These are phyloP conservation scores for Populus euphratica DNA, from an alignment of 345 rosid species.

Conservation along the genomic window DNA sequence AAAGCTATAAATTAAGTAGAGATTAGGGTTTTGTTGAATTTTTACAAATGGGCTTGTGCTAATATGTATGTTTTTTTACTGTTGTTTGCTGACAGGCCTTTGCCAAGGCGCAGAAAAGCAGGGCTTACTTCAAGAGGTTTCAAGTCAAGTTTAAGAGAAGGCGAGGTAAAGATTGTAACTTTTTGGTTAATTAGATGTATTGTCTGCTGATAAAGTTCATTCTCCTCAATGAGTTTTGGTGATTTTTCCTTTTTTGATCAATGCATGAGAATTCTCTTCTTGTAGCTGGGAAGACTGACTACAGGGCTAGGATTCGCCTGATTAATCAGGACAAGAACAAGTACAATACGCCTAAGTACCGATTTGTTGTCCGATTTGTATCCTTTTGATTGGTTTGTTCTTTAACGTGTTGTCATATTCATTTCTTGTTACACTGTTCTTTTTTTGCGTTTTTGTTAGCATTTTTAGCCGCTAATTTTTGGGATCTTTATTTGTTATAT, in stretches of 20 bases:
- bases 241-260: background rate
- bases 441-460: background rate
- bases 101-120: slow-evolving; percentile 51
- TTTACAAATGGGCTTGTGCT: background rate
- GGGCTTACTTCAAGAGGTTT: slow-evolving; percentile 62
- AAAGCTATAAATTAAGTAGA: background rate
- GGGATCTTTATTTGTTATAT: background rate
- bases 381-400: slow-evolving; percentile 8
- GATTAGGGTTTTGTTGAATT: too few species aligned
- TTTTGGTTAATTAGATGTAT: background rate
- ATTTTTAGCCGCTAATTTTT: background rate
- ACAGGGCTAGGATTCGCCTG: slow-evolving; percentile 66
- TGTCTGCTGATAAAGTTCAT: background rate
- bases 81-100: slow-evolving; percentile 33
- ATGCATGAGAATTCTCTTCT: background rate
- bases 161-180: slow-evolving; percentile 41
- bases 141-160: slow-evolving; percentile 78
- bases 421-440: background rate
- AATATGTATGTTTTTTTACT: background rate
- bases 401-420: background rate
- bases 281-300: slow-evolving; percentile 71
- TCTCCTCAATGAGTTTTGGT: background rate
- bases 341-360: slow-evolving; percentile 73
- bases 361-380: slow-evolving; percentile 72
- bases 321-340: slow-evolving; percentile 77